Conservation (phyloP, 345 rosid genomes). For the Stellera chamaejasme region DNA sequence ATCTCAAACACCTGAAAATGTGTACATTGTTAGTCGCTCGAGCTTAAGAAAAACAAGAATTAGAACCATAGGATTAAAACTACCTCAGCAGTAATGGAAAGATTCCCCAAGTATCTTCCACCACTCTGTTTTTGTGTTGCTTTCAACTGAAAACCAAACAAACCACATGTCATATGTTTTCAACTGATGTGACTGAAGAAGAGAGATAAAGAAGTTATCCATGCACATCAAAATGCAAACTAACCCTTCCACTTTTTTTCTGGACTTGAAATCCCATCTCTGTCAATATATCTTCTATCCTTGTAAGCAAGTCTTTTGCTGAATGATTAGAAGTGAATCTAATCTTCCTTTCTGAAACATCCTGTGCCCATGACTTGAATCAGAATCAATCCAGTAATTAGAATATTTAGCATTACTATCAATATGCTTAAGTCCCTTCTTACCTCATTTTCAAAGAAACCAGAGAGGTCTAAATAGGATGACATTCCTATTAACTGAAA, state of each 20-base stretch:
- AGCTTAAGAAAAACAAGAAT: background rate
- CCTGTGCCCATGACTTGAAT: slow-evolving; percentile 23
- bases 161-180: background rate
- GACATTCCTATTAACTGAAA: slow-evolving; percentile 98
- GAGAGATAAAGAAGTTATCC: background rate
- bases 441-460: slow-evolving; percentile 93
- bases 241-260: slow-evolving; percentile 72
- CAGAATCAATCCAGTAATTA: background rate
- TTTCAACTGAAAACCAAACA: slow-evolving; percentile 36
- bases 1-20: slow-evolving; percentile 71
- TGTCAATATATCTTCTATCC: slow-evolving; percentile 53
- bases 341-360: slow-evolving; percentile 84
- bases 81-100: slow-evolving; percentile 86
- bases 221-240: slow-evolving; percentile 5
- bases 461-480: slow-evolving; percentile 85
- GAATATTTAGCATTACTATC: background rate
- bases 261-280: slow-evolving; percentile 87
- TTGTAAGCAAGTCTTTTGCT: slow-evolving; percentile 61
- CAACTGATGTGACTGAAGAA: background rate
- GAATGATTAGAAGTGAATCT: slow-evolving; percentile 81
- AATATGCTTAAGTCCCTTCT: background rate
- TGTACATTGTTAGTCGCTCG: background rate
- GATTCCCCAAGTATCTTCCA: slow-evolving; percentile 42
- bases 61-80: background rate
- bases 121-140: slow-evolving; percentile 55